A percentile compares a stretch with the other conserved stretches of the same genome.
These are phyloP conservation scores for Nemania sp. DNA, from an alignment of 2,329 filamentous ascomycete species.

Conservation along the genomic window DNA sequence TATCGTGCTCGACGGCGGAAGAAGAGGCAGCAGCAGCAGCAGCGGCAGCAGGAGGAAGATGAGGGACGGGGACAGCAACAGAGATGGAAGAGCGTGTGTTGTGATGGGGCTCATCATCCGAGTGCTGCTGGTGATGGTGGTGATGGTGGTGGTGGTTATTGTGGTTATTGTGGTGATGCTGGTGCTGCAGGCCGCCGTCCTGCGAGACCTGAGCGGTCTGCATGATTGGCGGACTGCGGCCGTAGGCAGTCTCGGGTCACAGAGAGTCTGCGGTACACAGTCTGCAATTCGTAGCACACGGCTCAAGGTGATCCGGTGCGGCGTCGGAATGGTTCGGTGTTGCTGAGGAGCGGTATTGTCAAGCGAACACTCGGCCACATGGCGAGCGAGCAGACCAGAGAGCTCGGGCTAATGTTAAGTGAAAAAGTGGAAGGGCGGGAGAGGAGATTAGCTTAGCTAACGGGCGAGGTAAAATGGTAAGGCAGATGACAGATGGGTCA, in stretches of 20 bases:
- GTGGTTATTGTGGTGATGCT: constrained; percentile 24
- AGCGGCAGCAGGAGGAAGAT: too few species aligned
- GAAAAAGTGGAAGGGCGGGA: constrained; percentile 49
- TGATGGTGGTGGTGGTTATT: constrained; percentile 3
- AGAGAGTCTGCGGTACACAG: neutral
- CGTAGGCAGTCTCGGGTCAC: neutral
- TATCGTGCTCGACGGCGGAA: constrained; percentile 55
- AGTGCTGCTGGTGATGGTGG: constrained; percentile 10
- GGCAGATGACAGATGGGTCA: neutral
- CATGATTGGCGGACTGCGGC: constrained; percentile 33
- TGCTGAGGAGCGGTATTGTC: constrained; percentile 9
- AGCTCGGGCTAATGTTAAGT: constrained; percentile 61
- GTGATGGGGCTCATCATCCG: constrained; percentile 44
- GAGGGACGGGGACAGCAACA: neutral
- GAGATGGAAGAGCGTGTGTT: constrained; percentile 39
- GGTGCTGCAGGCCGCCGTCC: constrained; percentile 38
- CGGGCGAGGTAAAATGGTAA: too few species aligned
- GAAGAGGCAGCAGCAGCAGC: neutral
- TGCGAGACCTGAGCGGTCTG: constrained; percentile 45
- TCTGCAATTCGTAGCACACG: neutral
- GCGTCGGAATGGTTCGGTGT: constrained; percentile 26
- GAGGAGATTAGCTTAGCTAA: constrained; percentile 1
- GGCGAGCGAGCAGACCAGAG: constrained; percentile 44
- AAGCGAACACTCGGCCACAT: constrained; percentile 45
- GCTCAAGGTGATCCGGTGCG: neutral